Evolutionary conservation across 805 yeast species (phyloP).

Genomic region (Saccharomycopsis selenospora): DNA sequence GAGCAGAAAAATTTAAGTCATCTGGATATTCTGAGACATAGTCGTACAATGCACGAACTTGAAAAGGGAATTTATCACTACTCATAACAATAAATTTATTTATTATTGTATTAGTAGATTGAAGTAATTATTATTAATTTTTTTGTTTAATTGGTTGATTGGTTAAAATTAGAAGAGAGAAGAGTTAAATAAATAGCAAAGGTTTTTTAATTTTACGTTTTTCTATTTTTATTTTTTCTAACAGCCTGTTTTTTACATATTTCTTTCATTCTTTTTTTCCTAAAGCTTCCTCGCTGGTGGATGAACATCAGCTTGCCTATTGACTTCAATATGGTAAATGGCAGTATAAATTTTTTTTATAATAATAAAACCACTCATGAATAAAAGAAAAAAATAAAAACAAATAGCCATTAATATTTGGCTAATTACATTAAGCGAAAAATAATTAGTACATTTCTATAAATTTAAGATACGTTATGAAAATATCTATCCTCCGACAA

Average conservation of each 20-base stretch:
- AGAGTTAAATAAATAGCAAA: neutral
- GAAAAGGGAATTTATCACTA: constrained; percentile 42
- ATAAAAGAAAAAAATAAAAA: too few species aligned
- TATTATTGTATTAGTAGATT: neutral
- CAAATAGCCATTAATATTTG: too few species aligned
- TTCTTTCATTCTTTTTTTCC: neutral
- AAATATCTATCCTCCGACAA: too few species aligned
- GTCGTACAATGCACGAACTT: constrained; percentile 60
- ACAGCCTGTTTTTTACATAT: neutral
- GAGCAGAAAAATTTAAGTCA: constrained; percentile 65
- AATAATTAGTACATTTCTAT: too few species aligned
- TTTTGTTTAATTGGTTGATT: neutral
- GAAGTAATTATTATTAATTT: too few species aligned
- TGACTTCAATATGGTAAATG: constrained; percentile 2
- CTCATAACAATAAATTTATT: neutral
- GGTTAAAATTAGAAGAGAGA: neutral
- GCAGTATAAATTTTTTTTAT: too few species aligned
- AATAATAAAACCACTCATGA: too few species aligned
- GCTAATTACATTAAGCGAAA: too few species aligned
- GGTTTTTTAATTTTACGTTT: neutral
- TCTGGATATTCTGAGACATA: constrained; percentile 71
- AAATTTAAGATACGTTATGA: too few species aligned
- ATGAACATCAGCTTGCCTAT: too few species aligned
- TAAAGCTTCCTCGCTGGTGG: too few species aligned
- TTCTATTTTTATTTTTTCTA: neutral